phyloP scores from a whole-genome alignment of 1,139 yeast species.

The Kurtzmaniella quercitrusa region DNA sequence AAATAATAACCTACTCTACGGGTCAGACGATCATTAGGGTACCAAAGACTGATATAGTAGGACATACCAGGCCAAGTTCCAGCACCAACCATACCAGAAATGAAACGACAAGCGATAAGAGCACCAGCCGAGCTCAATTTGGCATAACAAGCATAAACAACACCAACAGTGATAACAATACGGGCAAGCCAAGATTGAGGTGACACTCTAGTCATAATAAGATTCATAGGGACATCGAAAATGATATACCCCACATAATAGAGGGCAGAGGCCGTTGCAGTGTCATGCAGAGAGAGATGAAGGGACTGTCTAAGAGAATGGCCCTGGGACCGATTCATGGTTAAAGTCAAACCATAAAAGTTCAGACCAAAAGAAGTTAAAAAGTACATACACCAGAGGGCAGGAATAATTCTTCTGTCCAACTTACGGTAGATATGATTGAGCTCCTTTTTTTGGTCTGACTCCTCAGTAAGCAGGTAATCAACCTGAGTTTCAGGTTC shows the following conservation, averaged over 20 bases:
- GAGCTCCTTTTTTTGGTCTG: slow-evolving; percentile 29
- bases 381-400: slow-evolving; percentile 77
- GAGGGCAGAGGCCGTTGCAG: slow-evolving; percentile 74
- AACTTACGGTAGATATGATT: slow-evolving; percentile 62
- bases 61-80: slow-evolving; percentile 96
- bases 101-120: slow-evolving; percentile 64
- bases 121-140: slow-evolving; percentile 54
- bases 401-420: slow-evolving; percentile 74
- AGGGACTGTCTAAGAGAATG: slow-evolving; percentile 61
- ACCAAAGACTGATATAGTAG: slow-evolving; percentile 80
- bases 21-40: slow-evolving; percentile 75
- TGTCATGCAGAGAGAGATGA: slow-evolving; percentile 49
- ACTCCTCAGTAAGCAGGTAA: not conserved
- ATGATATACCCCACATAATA: slow-evolving; percentile 80
- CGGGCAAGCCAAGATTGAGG: slow-evolving; percentile 86
- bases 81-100: slow-evolving; percentile 79
- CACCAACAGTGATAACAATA: slow-evolving; percentile 71
- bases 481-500: not conserved
- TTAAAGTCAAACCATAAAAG: slow-evolving; percentile 74
- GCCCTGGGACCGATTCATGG: slow-evolving; percentile 65
- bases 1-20: slow-evolving; percentile 83
- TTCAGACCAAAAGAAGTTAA: slow-evolving; percentile 74
- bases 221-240: slow-evolving; percentile 85
- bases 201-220: slow-evolving; percentile 75
- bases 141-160: slow-evolving; percentile 70